Evolutionary conservation across 495 filamentous ascomycete species (phyloP), one percentile per base, ranked within the genome.

Genomic region (Bacidia gigantensis): DNA sequence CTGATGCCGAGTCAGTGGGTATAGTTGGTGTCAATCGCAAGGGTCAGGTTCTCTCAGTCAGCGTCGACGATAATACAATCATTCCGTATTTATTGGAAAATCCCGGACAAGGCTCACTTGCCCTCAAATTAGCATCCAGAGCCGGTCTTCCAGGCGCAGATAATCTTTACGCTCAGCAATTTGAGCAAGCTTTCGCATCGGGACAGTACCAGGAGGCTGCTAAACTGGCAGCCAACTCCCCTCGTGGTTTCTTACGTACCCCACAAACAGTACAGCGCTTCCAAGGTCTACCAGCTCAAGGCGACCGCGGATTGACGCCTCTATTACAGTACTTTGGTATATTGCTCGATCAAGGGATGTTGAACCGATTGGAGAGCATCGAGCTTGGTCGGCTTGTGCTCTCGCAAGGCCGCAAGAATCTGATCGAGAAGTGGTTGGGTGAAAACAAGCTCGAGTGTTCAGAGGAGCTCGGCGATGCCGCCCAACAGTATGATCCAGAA

Each of bases 1-100:
- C 81, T 12, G 90, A 97, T 63, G 76, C 75, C n/a, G 82, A 89
- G 1, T 87, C 86, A 22, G 78, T 78, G 51, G 92, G 92, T 59
- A 81, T 96, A 54, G 75, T 95, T n/a, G 89, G 89, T 50, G 86
- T 99, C 52, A 99, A 99, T 66, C 79, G 93, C 51, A 95, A 95
- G 70, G 92, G 92, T 40, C 93, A 97, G 67, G 89, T 99, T 39
- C 73, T 99, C 59, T 82, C 89, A 44, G 90, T 97, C 51, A 87
- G 81, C 54, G 81, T 97, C 46, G 88, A 96, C 62, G 92, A 99
- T 68, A 80, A 74, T 61, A 90, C 78, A 2, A 80, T 97, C 61
- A 84, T 99, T 51, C 84, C 86, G 24, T 99, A 97, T 61, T 79
- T 99, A 49, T 83, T 97, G 57, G 82, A 93, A 64, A 96, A 94